Evolutionary conservation across 768 basidiomycete species (phyloP).

Genomic region (Hygrophoropsis aurantiaca): DNA sequence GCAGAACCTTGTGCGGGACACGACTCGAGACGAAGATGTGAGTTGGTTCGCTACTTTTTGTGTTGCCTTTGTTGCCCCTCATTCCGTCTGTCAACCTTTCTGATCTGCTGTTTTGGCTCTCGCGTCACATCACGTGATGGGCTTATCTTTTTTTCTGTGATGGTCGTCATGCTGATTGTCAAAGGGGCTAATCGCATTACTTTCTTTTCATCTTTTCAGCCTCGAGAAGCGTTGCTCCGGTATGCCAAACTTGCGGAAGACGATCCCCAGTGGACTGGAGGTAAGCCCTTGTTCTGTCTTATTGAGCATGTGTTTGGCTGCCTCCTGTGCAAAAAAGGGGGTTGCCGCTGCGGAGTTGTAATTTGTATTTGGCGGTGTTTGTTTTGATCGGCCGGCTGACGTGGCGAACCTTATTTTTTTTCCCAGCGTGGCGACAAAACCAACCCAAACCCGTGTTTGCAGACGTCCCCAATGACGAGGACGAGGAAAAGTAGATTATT

Average conservation of each 20-base stretch:
- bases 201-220: slow-evolving; percentile 51
- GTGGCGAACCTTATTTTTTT: slow-evolving; percentile 49
- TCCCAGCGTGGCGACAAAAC: slow-evolving; percentile 81
- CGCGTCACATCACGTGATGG: slow-evolving; percentile 15
- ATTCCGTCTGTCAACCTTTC: slow-evolving; percentile 12
- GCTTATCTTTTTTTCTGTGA: slow-evolving; percentile 15
- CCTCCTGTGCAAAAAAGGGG: slow-evolving; percentile 15
- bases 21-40: slow-evolving; percentile 91
- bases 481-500: slow-evolving; percentile 50
- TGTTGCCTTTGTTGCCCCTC: slow-evolving; percentile 12
- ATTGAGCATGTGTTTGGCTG: slow-evolving; percentile 8
- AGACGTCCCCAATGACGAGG: slow-evolving; percentile 53
- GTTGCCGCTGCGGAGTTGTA: slow-evolving; percentile 31
- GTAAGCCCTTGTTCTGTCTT: slow-evolving; percentile 51
- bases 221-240: slow-evolving; percentile 93
- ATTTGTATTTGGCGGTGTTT: slow-evolving; percentile 29
- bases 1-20: slow-evolving; percentile 90
- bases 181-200: slow-evolving; percentile 22
- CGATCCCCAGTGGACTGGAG: slow-evolving; percentile 83
- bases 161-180: slow-evolving; percentile 23
- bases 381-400: slow-evolving; percentile 46
- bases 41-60: slow-evolving; percentile 41
- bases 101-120: slow-evolving; percentile 7
- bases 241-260: slow-evolving; percentile 77
- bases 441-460: slow-evolving; percentile 88